A percentile compares a stretch with the other conserved stretches of the same genome.
phyloP scores from a whole-genome alignment of 73 alveolate species.

The Paramecium sonneborni region DNA sequence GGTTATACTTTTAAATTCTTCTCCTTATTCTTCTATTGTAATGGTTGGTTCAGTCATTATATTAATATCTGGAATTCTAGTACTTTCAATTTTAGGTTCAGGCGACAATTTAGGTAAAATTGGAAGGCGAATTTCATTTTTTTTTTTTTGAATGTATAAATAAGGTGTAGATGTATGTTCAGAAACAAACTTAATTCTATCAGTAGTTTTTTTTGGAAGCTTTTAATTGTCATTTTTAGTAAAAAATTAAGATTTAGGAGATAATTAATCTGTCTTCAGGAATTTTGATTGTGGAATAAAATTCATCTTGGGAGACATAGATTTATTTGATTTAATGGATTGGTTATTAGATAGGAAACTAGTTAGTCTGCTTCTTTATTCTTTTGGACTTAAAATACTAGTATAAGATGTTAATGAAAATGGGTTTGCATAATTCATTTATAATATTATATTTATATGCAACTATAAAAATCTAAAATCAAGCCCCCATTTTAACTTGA shows the following conservation, averaged over 20 bases:
- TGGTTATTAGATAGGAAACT: neutral
- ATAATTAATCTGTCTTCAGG: neutral
- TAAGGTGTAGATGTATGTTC: neutral
- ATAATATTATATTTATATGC: neutral
- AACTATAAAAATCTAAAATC: neutral
- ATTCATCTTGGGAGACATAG: neutral
- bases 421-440: neutral
- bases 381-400: constrained; percentile 1
- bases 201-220: neutral
- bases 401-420: neutral
- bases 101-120: neutral
- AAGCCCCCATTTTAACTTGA: constrained; percentile 19
- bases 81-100: neutral
- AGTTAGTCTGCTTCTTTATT: neutral
- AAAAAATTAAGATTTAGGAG: neutral
- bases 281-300: neutral
- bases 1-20: neutral
- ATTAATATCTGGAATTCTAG: neutral
- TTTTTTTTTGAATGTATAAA: neutral
- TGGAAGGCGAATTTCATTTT: neutral
- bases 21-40: neutral
- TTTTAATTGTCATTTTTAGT: neutral
- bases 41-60: constrained; percentile 15
- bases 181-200: neutral
- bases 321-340: neutral